Evolutionary conservation across 495 filamentous ascomycete species (phyloP).

Genomic region (Parmelia sp.): DNA sequence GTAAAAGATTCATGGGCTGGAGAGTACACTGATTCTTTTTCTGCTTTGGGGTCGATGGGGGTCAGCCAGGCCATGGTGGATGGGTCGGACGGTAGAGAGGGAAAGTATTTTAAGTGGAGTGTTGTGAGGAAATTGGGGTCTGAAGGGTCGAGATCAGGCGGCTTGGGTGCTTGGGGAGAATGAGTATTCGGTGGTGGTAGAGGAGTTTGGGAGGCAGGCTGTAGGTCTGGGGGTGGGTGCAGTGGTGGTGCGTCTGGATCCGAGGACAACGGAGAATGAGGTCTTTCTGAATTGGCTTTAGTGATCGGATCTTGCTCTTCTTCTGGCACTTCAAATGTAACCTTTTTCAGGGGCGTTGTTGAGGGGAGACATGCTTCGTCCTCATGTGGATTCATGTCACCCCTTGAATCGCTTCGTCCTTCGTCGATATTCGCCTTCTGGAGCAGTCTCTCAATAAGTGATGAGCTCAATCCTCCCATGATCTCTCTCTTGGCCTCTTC

Average conservation of each 20-base stretch:
- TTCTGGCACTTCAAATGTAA: slow-evolving; percentile 14
- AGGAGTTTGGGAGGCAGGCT: slow-evolving; percentile 33
- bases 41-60: slow-evolving; percentile 50
- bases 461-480: slow-evolving; percentile 59
- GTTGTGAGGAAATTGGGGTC: slow-evolving; percentile 74
- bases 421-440: slow-evolving; percentile 75
- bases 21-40: slow-evolving; percentile 70
- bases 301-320: slow-evolving; percentile 9
- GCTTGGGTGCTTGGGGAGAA: slow-evolving; percentile 49
- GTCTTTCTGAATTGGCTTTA: slow-evolving; percentile 18
- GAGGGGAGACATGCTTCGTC: neutral
- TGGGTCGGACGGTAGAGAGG: slow-evolving; percentile 74
- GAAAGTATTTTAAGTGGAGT: slow-evolving; percentile 90
- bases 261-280: neutral
- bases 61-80: slow-evolving; percentile 86
- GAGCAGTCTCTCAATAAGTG: slow-evolving; percentile 67
- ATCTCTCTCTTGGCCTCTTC: slow-evolving; percentile 69
- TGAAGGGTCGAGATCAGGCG: slow-evolving; percentile 71
- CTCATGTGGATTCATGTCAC: neutral
- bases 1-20: slow-evolving; percentile 62
- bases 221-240: slow-evolving; percentile 37
- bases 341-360: slow-evolving; percentile 18
- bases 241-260: slow-evolving; percentile 34
- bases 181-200: slow-evolving; percentile 40
- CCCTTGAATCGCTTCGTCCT: slow-evolving; percentile 31